Percentiles rank a stretch among this genome's conserved stretches.
phyloP scores from a whole-genome alignment of 2,329 filamentous ascomycete species.

The Cyclaneusma minus region DNA sequence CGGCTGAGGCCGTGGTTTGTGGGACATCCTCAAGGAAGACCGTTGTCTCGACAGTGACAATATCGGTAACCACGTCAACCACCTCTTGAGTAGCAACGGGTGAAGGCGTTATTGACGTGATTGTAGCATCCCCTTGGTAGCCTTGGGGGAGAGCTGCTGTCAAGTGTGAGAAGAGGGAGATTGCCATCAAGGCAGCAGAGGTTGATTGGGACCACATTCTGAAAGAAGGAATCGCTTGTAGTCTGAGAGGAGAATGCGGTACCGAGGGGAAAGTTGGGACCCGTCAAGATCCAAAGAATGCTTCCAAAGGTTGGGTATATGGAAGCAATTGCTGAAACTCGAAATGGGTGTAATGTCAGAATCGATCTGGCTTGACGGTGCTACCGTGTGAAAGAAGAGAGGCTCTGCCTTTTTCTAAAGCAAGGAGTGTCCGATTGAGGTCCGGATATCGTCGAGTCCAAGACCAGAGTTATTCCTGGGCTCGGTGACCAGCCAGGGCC shows the following conservation, averaged over 20 bases:
- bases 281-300: no score
- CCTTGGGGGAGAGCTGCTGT: conserved; percentile 4
- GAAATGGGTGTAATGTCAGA: conserved; percentile 3
- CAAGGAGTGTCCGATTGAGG: no score
- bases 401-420: no score
- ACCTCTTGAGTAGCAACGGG: conserved; percentile 3
- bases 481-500: no score
- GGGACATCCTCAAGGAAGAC: no score
- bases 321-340: conserved; percentile 4
- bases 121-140: background rate
- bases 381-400: no score
- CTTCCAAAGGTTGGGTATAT: conserved; percentile 1
- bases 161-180: conserved; percentile 7
- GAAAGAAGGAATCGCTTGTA: no score
- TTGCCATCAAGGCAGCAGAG: conserved; percentile 8
- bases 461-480: no score
- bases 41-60: no score
- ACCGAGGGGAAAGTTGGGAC: background rate
- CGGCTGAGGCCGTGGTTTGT: no score
- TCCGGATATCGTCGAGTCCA: no score
- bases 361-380: no score
- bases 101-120: background rate
- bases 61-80: conserved; percentile 2
- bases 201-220: conserved; percentile 11
- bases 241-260: background rate